Percentiles rank a stretch among this genome's conserved stretches.
Conservation (phyloP, 2,329 filamentous ascomycete species). For the Microdochium paspali region DNA sequence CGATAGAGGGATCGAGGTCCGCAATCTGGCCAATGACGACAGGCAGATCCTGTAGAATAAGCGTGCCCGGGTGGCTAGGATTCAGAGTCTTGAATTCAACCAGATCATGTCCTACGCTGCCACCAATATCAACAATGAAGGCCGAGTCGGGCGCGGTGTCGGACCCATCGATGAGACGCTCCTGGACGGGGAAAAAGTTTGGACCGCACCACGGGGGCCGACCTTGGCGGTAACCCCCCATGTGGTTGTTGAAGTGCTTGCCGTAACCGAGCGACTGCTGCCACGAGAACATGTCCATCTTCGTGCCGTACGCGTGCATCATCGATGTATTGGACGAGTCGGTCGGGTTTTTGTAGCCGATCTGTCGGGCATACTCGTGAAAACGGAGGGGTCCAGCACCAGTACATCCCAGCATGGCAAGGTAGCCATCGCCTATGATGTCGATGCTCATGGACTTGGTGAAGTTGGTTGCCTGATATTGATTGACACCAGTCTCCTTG, state of each 20-base stretch:
- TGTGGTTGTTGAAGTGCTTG: slow-evolving; percentile 25
- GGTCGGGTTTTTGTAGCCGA: too few species aligned
- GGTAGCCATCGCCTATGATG: slow-evolving; percentile 15
- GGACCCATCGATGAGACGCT: slow-evolving; percentile 16
- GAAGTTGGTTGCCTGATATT: slow-evolving; percentile 21
- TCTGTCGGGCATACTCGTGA: too few species aligned
- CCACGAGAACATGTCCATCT: slow-evolving; percentile 23
- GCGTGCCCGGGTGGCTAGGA: slow-evolving; percentile 24
- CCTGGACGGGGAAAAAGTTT: slow-evolving; percentile 19
- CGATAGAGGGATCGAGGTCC: slow-evolving; percentile 17
- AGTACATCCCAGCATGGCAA: too few species aligned
- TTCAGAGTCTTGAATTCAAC: slow-evolving; percentile 24
- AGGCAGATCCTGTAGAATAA: slow-evolving; percentile 39
- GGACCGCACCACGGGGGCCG: slow-evolving; percentile 17
- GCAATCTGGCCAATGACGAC: slow-evolving; percentile 24
- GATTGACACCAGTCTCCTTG: slow-evolving; percentile 17
- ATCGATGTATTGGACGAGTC: too few species aligned
- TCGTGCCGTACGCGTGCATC: slow-evolving; percentile 22
- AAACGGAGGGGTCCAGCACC: too few species aligned
- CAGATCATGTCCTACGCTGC: slow-evolving; percentile 29
- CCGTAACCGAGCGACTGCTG: slow-evolving; percentile 18
- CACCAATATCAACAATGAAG: slow-evolving; percentile 32
- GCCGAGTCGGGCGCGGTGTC: slow-evolving; percentile 5
- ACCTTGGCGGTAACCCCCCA: slow-evolving; percentile 21
- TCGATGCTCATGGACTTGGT: slow-evolving; percentile 14